phyloP scores from a whole-genome alignment of 2,329 filamentous ascomycete genomes.

The Colletotrichum nymphaeae region DNA sequence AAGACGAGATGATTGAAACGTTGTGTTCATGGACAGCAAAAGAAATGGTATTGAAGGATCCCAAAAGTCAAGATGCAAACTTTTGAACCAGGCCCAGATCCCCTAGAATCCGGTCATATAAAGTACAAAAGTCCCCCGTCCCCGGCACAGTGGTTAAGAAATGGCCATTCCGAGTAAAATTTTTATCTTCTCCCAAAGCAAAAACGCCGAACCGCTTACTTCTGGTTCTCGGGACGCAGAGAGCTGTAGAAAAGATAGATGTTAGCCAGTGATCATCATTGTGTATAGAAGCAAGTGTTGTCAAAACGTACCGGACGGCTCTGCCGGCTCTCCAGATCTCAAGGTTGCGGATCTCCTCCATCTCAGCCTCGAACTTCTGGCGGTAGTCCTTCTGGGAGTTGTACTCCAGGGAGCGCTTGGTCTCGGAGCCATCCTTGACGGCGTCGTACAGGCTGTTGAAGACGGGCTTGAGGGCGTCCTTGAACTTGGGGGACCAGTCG shows the following conservation, averaged over 20 bases:
- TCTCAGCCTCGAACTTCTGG: slow-evolving; percentile 96
- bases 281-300: slow-evolving; percentile 32
- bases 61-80: slow-evolving; percentile 36
- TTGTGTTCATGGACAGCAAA: slow-evolving; percentile 14
- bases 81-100: slow-evolving; percentile 39
- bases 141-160: slow-evolving; percentile 33
- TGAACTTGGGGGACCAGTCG: slow-evolving; percentile 98
- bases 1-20: neutral
- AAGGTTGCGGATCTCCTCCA: slow-evolving; percentile 96
- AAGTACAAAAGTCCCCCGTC: slow-evolving; percentile 46
- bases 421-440: slow-evolving; percentile 92
- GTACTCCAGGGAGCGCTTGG: slow-evolving; percentile 95
- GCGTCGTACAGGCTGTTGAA: slow-evolving; percentile 98
- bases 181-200: slow-evolving; percentile 29
- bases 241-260: slow-evolving; percentile 56
- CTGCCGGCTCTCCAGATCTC: slow-evolving; percentile 99
- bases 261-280: slow-evolving; percentile 37
- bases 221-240: slow-evolving; percentile 89
- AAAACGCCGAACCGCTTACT: slow-evolving; percentile 59
- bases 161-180: slow-evolving; percentile 27
- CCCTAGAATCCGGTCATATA: slow-evolving; percentile 47
- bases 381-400: slow-evolving; percentile 97
- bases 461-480: slow-evolving; percentile 97
- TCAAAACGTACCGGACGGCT: slow-evolving; percentile 79
- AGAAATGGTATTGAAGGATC: slow-evolving; percentile 37